Base-by-base conservation (phyloP, 306 rosid genomes). In the Lablab purpureus region DNA sequence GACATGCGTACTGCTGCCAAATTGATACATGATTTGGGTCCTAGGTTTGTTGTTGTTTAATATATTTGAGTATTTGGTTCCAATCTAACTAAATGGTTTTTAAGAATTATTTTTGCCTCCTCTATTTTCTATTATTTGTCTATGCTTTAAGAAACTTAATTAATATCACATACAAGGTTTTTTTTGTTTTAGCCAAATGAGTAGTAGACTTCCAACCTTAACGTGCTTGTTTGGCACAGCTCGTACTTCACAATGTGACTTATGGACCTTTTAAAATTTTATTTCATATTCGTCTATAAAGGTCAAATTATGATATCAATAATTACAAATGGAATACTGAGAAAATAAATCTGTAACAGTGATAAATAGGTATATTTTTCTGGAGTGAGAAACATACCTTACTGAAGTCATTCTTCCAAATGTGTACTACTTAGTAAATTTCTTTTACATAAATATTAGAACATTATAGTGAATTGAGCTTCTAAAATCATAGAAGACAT, bases 1-100 rank as follows among this genome's bases (percentile, higher is more conserved):
- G 97, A 94, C 83, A 94, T 94, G 99, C 85, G 84, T 74, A 65
- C 84, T 34, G 99, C 97, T 79, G 97, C 99, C 81, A 94, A 84
- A 74, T 60, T 86, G 79, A 84, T 92, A 68, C 90, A 85, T 81
- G 90, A 88, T 70, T 74, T 92, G 95, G 99, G 97, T 23, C 93
- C 97, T 32, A 86, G 93, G 99, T 94, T 84, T 40, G 90, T 84
- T 46, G 6, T 50, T 86, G 21, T 72, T 50, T 54, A 37, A 19
- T 41, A 12, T 69, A 55, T 74, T 41, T 21, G 17, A 71, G 51
- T 69, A 46, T 49, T 74, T 63, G 8, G 59, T 63, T 74, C 59
- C 67, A 60, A n/a, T 54, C 62, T 30, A 22, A 80, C 67, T 28
- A 43, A 47, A 54, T 47, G 25, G 40, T 72, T 71, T 76, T 54